Conservation (phyloP, 805 yeast species). For the Candida maris region DNA sequence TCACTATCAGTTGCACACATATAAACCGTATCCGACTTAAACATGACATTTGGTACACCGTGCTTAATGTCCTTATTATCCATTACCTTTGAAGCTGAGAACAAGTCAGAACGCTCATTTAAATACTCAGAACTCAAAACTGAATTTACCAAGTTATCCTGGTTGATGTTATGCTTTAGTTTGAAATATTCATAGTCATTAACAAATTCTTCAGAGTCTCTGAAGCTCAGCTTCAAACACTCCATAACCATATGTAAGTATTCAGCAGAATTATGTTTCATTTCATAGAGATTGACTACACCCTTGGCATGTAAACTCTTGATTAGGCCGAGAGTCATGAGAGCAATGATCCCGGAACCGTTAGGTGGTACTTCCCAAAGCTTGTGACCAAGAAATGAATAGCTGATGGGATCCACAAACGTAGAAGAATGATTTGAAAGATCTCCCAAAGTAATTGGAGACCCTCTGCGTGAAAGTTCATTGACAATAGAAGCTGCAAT, state of each 20-base stretch:
- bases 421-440: conserved; percentile 54
- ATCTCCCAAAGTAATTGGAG: conserved; percentile 54
- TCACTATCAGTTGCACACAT: conserved; percentile 59
- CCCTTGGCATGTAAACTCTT: conserved; percentile 48
- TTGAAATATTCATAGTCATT: conserved; percentile 50
- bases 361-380: conserved; percentile 85
- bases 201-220: conserved; percentile 71
- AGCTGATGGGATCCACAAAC: conserved; percentile 59
- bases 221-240: conserved; percentile 66
- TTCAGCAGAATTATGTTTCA: conserved; percentile 65
- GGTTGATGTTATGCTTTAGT: conserved; percentile 13
- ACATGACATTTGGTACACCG: conserved; percentile 50
- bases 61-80: conserved; percentile 29
- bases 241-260: conserved; percentile 70
- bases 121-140: conserved; percentile 51
- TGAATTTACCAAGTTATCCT: conserved; percentile 27
- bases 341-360: conserved; percentile 77
- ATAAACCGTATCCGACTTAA: conserved; percentile 69
- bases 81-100: conserved; percentile 37
- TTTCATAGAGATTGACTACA: conserved; percentile 36
- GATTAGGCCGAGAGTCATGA: conserved; percentile 65
- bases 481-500: conserved; percentile 62
- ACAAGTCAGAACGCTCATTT: conserved; percentile 44
- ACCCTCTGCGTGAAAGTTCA: conserved; percentile 50
- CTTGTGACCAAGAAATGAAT: conserved; percentile 48